Evolutionary conservation across 75 land plant species (phyloP), one percentile per base, ranked within the genome.

Genomic region (Cryptomeria japonica): DNA sequence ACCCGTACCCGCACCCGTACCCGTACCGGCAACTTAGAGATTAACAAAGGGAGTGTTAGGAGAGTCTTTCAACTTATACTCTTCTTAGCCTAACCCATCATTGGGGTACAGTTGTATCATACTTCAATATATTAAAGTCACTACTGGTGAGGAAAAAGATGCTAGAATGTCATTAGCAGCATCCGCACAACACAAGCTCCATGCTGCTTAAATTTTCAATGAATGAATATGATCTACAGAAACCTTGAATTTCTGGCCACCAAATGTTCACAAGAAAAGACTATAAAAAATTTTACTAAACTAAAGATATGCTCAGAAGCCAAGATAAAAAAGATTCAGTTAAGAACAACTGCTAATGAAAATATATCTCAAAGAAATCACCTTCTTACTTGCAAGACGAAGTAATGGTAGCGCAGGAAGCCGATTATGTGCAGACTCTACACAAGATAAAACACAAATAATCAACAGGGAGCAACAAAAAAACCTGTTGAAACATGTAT

Each of bases 391-490:
- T 79, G 94, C 96, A 79, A 83, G 68, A 68, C 96, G 97, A 86
- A 95, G 90, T 36, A 96, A 85, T 37, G 80, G 88, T 31, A 96
- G 90, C 28, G 94, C 88, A 83, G 99, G 99, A 56, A 96, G 99
- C 83, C 91, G 93, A 70, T 93, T 90, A 84, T 97, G 99, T 86
- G 99, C 93, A 79, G 95, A 90, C 92, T 97, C 99, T 97, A 79
- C 61, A 70, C 25, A 86, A 70, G 83, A 18, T 3, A 8, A 32
- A 83, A 58, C 13, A 28, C 87, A 70, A 87, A 87, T 14, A 37
- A 44, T 46, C 12, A 44, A 47, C 3, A 84, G 11, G 15, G 38
- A 80, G 32, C 1, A 73, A 11, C 32, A 73, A 73, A 36, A 70
- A 34, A 73, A 73, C 37, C 12, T 11, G 34, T 73, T 34, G 9